These are phyloP conservation scores for Colletotrichum theobromicola DNA, from an alignment of 2,329 filamentous ascomycete genomes.

Conservation along the genomic window DNA sequence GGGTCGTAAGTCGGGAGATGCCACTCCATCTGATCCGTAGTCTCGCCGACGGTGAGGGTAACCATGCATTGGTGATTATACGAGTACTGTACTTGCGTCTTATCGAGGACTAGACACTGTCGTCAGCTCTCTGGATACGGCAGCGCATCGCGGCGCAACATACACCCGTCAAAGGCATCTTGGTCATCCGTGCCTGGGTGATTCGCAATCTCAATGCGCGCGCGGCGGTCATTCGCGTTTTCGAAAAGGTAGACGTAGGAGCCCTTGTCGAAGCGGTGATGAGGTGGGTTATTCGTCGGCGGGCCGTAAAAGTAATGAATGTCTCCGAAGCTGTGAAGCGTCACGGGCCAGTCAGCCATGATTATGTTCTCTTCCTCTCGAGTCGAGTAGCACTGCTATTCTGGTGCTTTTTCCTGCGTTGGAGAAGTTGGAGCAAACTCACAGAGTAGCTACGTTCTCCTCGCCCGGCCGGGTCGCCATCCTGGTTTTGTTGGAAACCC, in stretches of 20 bases:
- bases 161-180: conserved; percentile 80
- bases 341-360: conserved; percentile 27
- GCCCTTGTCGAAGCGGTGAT: conserved; percentile 80
- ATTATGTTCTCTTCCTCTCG: background rate
- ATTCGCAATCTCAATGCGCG: conserved; percentile 79
- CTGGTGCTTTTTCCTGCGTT: background rate
- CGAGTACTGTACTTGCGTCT: conserved; percentile 69
- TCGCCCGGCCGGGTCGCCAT: conserved; percentile 55
- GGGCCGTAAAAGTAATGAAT: conserved; percentile 80
- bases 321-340: conserved; percentile 69
- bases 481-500: conserved; percentile 12
- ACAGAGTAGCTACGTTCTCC: conserved; percentile 58
- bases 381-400: background rate
- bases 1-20: conserved; percentile 77
- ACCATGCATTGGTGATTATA: conserved; percentile 77
- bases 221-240: conserved; percentile 69
- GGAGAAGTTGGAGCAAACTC: conserved; percentile 29
- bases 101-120: conserved; percentile 65
- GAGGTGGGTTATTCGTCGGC: conserved; percentile 70
- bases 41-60: conserved; percentile 66
- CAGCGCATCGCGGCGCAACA: conserved; percentile 5
- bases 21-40: conserved; percentile 66
- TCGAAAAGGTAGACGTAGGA: conserved; percentile 85
- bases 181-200: conserved; percentile 76
- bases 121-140: conserved; percentile 23